A percentile compares a stretch with the other conserved stretches of the same genome.
phyloP scores from a whole-genome alignment of 164 flowering plant species.

The Nymphaea thermarum region DNA sequence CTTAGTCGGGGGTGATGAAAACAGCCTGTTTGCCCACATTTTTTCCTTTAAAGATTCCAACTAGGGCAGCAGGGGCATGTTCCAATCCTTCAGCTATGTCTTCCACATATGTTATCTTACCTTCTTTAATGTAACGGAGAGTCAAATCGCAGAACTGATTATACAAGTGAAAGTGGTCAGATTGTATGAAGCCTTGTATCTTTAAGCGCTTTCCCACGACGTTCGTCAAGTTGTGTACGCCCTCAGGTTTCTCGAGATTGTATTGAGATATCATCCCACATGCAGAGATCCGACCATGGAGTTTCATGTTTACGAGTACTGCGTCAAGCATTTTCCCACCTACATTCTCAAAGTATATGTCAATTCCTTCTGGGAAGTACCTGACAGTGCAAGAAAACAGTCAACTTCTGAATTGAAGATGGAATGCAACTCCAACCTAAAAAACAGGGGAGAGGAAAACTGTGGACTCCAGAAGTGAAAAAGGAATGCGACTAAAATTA shows the following conservation, averaged over 20 bases:
- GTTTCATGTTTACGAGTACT: conserved; percentile 42
- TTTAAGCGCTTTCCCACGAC: conserved; percentile 21
- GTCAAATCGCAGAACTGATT: conserved; percentile 18
- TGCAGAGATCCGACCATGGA: conserved; percentile 34
- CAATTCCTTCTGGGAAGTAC: conserved; percentile 44
- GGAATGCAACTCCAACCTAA: background rate
- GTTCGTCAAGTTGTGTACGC: conserved; percentile 25
- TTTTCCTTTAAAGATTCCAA: conserved; percentile 24
- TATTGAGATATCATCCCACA: conserved; percentile 57
- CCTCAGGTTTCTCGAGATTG: conserved; percentile 19
- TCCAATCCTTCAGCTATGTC: conserved; percentile 20
- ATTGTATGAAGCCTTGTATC: conserved; percentile 34
- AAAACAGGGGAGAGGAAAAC: too few species aligned
- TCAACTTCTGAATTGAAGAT: background rate
- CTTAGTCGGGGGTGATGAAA: conserved; percentile 8
- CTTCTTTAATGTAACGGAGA: conserved; percentile 4
- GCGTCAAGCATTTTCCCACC: conserved; percentile 64
- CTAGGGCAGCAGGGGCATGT: conserved; percentile 19
- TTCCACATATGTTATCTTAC: conserved; percentile 18
- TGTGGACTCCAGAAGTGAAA: too few species aligned
- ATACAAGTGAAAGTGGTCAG: conserved; percentile 19
- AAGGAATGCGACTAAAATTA: too few species aligned
- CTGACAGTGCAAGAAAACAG: conserved; percentile 6
- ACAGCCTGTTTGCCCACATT: conserved; percentile 32
- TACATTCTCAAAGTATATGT: conserved; percentile 57